phyloP scores from a whole-genome alignment of 208 protist species.

The Crithidia expoeki region DNA sequence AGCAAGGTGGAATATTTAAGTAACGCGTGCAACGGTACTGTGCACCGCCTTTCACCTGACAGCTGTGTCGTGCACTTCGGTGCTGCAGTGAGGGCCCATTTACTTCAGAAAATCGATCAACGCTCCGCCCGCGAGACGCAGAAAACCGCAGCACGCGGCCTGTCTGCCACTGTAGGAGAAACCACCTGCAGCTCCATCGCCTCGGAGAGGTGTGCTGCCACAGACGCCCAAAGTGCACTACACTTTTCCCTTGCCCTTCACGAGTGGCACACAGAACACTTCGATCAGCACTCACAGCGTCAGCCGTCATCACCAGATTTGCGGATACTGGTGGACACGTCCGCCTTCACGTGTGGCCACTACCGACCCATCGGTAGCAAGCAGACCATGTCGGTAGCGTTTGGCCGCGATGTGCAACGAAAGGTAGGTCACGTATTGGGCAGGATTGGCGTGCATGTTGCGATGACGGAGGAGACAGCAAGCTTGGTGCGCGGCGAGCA shows the following conservation, averaged over 20 bases:
- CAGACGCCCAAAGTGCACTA: conserved; percentile 1
- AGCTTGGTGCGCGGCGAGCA: conserved; percentile 33
- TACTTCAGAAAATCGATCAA: background rate
- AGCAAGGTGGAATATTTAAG: conserved; percentile 15
- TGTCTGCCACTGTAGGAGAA: background rate
- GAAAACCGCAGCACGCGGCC: background rate
- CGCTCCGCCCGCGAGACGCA: too few species aligned
- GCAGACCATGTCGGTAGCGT: conserved; percentile 29
- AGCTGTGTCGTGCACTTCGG: conserved; percentile 32
- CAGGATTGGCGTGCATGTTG: conserved; percentile 31
- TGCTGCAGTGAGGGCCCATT: conserved; percentile 3
- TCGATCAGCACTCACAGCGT: background rate
- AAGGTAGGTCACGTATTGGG: conserved; percentile 32
- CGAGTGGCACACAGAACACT: background rate
- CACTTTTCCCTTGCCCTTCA: too few species aligned
- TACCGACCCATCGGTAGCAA: conserved; percentile 12
- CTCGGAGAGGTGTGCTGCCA: background rate
- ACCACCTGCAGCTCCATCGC: background rate
- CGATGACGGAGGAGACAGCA: conserved; percentile 50
- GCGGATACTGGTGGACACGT: conserved; percentile 31
- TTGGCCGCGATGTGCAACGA: conserved; percentile 37
- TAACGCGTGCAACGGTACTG: conserved; percentile 10
- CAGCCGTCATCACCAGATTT: conserved; percentile 14
- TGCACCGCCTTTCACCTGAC: conserved; percentile 26
- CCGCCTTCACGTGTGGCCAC: conserved; percentile 26